phyloP scores from a whole-genome alignment of 192 early-diverging fungal species.

The Radiomyces spectabilis region DNA sequence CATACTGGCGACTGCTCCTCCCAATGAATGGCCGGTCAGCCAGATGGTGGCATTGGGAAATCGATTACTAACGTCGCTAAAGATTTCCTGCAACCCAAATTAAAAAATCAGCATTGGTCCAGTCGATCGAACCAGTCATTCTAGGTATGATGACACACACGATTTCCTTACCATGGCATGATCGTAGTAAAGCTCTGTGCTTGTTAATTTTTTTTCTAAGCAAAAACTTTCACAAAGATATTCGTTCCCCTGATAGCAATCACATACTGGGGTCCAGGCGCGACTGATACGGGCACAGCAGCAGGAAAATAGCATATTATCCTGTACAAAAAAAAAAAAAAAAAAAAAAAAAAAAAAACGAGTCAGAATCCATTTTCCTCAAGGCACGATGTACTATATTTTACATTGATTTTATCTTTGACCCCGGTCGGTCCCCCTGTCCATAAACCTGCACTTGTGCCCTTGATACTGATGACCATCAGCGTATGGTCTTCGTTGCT shows the following conservation, averaged over 20 bases:
- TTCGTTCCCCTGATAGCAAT: constrained; percentile 57
- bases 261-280: constrained; percentile 81
- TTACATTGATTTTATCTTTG: constrained; percentile 68
- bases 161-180: constrained; percentile 32
- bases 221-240: constrained; percentile 55
- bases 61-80: constrained; percentile 49
- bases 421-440: constrained; percentile 59
- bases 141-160: too few species aligned
- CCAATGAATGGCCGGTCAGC: constrained; percentile 80
- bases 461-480: constrained; percentile 72
- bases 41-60: constrained; percentile 71
- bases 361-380: not conserved
- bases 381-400: too few species aligned
- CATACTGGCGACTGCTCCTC: constrained; percentile 61
- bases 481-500: constrained; percentile 48
- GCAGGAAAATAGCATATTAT: constrained; percentile 94
- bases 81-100: constrained; percentile 48
- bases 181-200: constrained; percentile 53
- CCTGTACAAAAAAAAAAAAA: constrained; percentile 28
- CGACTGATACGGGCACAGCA: constrained; percentile 90
- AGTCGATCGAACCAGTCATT: not conserved
- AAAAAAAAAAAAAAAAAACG: not conserved
- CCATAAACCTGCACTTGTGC: constrained; percentile 52
- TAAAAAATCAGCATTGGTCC: too few species aligned
- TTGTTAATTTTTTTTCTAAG: constrained; percentile 44